Base-by-base conservation (phyloP, 2,329 filamentous ascomycete species). In the Scedosporium apiospermum region DNA sequence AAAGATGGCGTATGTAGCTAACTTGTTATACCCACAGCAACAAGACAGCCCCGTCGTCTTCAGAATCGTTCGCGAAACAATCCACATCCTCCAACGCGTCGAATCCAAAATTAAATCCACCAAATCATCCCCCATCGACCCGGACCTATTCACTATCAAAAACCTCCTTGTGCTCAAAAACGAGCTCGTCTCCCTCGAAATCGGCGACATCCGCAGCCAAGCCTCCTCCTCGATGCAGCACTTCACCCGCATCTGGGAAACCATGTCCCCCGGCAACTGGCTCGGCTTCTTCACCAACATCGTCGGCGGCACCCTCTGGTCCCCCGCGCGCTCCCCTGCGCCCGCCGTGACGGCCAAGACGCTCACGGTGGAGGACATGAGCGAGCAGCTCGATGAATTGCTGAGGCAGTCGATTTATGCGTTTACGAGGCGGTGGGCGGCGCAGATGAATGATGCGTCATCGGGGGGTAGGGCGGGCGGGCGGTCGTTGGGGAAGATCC, bases 91-190 rank as follows among this genome's bases (percentile, higher is more conserved):
- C 18, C 85, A 92, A 66, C 83, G 87, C 60, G 93, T 91, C 30
- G 89, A 92, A 67, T 78, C 82, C 5, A 84, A 84, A 64, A 88
- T 96, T 67, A 83, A 86, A 63, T 82, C 82, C 42, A 85, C 84
- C 65, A 81, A 79, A 66, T 70, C 74, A 63, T 30, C 27, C 27
- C 79, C 82, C 23, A 71, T 88, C 6, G 92, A 98, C 71, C 84
- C 89, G 0, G 90, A 96, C 67, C 82, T 99, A 4, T 99, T 99
- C 75, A 87, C 97, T 70, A 88, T 99, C 69, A 95, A 93, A 68
- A 96, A 99, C 72, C 82, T 99, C 1, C 88, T 99, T 59, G 88
- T 97, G 59, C 84, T 99, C 60, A 98, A 98, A 75, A 96, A 97
- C 71, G 91, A 97, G 72, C 89, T 99, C 60, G 87, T 99, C 27